Evolutionary conservation across 176 grass and related monocot genomes (phyloP), one percentile per base, ranked within the genome.

Genomic region (Rhynchospora pubera): DNA sequence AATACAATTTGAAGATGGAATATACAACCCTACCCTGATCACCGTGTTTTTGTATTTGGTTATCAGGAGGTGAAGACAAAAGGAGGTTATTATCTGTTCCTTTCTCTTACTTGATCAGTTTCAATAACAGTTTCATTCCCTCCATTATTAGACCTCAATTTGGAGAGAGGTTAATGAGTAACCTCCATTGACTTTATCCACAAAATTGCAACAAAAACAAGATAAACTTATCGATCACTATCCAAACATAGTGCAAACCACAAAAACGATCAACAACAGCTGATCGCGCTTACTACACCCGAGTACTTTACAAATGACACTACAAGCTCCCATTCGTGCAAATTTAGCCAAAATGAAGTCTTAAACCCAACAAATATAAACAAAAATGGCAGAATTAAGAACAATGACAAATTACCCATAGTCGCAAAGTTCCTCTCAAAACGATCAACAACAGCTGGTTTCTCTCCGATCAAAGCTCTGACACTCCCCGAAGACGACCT

Each of bases 341-440:
- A 56, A 51, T 34, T 43, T 47, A 3, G 3, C 28, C 26, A 47
- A 51, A 62, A 9, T 67, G 23, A 45, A 77, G 4, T 62, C 6
- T 44, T 34, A 63, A 59, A 45, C 81, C 48, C 47, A 24, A n/a
- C 18, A 59, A 19, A 52, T 5, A 69, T 1, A 19, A 34, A 75
- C 28, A 32, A 14, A 53, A 77, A 39, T 23, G 62, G 62, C 28
- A 45, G 45, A 22, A 48, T n/a, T 2, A 15, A 80, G 9, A 13
- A 24, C 11, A n/a, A 78, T 16, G 18, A 50, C 4, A 9, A 80
- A 83, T 48, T 86, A 93, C 91, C 94, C 81, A 82, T 68, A 85
- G 91, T 85, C 14, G 94, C 89, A 87, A 97, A 89, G 75, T 87
- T 87, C 81, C 94, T 88, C 78, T 90, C 87, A 80, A 85, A 71